These are phyloP conservation scores for Tolypocladium paradoxum DNA, from an alignment of 2,329 filamentous ascomycete genomes.

Conservation along the genomic window DNA sequence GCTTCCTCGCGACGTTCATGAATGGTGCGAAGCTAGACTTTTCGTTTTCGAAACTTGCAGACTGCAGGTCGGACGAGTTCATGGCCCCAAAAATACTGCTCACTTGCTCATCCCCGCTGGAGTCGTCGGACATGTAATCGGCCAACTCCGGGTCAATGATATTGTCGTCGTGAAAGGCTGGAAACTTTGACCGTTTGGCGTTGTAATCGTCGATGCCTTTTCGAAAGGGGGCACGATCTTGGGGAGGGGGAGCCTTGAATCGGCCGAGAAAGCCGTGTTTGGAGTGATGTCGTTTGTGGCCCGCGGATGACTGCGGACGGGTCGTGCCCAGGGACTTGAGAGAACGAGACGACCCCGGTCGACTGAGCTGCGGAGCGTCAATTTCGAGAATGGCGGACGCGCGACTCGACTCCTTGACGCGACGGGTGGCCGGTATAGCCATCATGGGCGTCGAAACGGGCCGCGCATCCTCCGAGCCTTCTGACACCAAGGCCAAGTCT, in stretches of 20 bases:
- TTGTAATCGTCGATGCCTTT: conserved; percentile 57
- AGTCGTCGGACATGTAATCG: conserved; percentile 91
- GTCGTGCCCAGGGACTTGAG: conserved; percentile 60
- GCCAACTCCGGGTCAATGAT: conserved; percentile 96
- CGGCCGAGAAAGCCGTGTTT: conserved; percentile 74
- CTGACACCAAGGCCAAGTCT: conserved; percentile 28
- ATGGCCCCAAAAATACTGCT: conserved; percentile 72
- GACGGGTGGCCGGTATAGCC: conserved; percentile 55
- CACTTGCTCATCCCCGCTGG: conserved; percentile 85
- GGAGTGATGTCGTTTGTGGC: conserved; percentile 78
- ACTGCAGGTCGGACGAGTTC: conserved; percentile 53
- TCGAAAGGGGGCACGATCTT: conserved; percentile 83
- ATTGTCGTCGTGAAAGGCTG: conserved; percentile 96
- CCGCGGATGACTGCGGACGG: conserved; percentile 61
- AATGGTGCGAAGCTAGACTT: conserved; percentile 62
- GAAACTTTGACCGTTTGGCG: conserved; percentile 54
- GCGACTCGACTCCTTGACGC: conserved; percentile 68
- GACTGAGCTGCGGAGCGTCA: conserved; percentile 67
- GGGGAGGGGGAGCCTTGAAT: conserved; percentile 53
- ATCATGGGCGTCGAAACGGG: conserved; percentile 59
- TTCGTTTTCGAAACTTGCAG: conserved; percentile 63
- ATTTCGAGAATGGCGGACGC: conserved; percentile 86
- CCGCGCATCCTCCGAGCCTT: conserved; percentile 35
- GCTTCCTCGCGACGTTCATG: conserved; percentile 62
- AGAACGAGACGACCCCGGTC: conserved; percentile 91